Percentiles rank a stretch among this genome's conserved stretches.
Evolutionary conservation across 345 rosid genomes (phyloP).

Genomic region (Eutrema yunnanense): DNA sequence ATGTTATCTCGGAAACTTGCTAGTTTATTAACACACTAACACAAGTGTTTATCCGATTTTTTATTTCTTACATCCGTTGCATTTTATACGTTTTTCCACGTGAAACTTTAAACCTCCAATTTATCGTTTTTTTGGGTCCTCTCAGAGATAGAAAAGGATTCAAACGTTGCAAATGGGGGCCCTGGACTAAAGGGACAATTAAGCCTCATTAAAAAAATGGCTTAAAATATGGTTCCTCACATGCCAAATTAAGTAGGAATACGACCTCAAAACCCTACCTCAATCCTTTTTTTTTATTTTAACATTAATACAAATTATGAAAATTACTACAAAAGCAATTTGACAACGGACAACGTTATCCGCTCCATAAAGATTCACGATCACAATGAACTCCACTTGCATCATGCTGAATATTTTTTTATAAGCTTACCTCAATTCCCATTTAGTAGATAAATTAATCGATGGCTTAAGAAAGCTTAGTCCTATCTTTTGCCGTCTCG

Average conservation of each 20-base stretch:
- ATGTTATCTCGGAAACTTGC: too few species aligned
- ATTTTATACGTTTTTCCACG: not conserved
- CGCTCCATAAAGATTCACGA: too few species aligned
- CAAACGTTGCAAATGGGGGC: constrained; percentile 5
- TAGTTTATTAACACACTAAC: too few species aligned
- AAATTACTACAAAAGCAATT: too few species aligned
- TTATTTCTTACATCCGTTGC: not conserved
- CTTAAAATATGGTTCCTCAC: not conserved
- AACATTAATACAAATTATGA: too few species aligned
- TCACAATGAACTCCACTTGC: too few species aligned
- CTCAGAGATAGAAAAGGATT: not conserved
- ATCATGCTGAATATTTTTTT: too few species aligned
- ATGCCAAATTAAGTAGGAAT: constrained; percentile 24
- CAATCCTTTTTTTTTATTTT: not conserved
- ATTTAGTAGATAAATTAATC: not conserved
- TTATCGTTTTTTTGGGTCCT: not conserved
- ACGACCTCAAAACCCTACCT: constrained; percentile 25
- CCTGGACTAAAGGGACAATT: not conserved
- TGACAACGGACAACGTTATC: too few species aligned
- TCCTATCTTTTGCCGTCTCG: constrained; percentile 10
- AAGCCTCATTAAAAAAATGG: not conserved
- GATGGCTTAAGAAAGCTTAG: constrained; percentile 11
- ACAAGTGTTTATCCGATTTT: too few species aligned
- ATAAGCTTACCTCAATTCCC: not conserved
- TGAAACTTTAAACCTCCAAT: not conserved